A percentile compares a stretch with the other conserved stretches of the same genome.
phyloP scores from a whole-genome alignment of 116 monocot species.

The Iris pallida region DNA sequence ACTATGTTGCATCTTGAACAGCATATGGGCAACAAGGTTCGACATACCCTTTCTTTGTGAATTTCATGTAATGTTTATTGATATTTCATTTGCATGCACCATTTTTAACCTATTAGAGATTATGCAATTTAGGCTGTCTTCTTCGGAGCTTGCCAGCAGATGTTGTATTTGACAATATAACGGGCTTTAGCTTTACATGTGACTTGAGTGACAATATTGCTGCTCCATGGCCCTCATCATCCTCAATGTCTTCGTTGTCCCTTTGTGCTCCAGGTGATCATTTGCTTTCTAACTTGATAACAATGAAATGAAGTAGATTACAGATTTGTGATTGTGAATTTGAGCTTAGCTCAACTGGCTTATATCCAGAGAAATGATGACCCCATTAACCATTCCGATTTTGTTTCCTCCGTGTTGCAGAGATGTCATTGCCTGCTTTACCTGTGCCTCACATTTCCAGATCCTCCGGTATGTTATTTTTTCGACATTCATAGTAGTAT shows the following conservation, averaged over 20 bases:
- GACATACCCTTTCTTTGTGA: slow-evolving; percentile 7
- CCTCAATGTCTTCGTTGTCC: slow-evolving; percentile 78
- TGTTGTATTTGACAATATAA: slow-evolving; percentile 75
- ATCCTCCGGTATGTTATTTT: slow-evolving; percentile 39
- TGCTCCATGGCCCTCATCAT: slow-evolving; percentile 98
- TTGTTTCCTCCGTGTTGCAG: slow-evolving; percentile 32
- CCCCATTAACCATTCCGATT: not conserved
- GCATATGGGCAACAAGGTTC: slow-evolving; percentile 96
- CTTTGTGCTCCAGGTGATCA: slow-evolving; percentile 85
- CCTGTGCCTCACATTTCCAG: slow-evolving; percentile 42
- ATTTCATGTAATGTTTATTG: not conserved
- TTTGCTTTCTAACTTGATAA: not conserved
- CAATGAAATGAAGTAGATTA: too few species aligned
- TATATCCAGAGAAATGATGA: not conserved
- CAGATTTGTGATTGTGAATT: too few species aligned
- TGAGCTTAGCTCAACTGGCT: too few species aligned
- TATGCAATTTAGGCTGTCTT: slow-evolving; percentile 67
- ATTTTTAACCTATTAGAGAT: slow-evolving; percentile 1
- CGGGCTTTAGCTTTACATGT: slow-evolving; percentile 95
- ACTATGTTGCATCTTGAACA: slow-evolving; percentile 22
- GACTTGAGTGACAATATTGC: slow-evolving; percentile 97
- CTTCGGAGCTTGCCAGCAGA: slow-evolving; percentile 91
- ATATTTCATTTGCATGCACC: not conserved
- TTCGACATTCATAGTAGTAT: too few species aligned
- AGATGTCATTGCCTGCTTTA: slow-evolving; percentile 86